These are phyloP conservation scores for Leptoxyphium fumago DNA, from an alignment of 2,329 filamentous ascomycete genomes.

Conservation along the genomic window DNA sequence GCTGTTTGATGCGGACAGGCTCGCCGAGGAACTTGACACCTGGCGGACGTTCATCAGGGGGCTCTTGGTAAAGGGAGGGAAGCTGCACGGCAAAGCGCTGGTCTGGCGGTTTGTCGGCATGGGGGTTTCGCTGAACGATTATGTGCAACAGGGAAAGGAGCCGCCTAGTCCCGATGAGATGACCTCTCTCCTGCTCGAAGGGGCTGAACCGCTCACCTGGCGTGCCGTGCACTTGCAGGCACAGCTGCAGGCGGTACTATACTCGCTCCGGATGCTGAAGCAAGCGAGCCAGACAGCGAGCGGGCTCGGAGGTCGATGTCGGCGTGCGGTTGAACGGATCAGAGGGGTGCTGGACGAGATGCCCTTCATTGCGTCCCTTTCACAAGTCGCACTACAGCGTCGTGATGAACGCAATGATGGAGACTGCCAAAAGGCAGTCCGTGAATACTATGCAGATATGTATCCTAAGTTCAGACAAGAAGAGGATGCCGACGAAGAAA, in stretches of 20 bases:
- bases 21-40: background rate
- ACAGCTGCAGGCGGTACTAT: conserved; percentile 27
- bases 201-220: conserved; percentile 16
- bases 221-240: conserved; percentile 24
- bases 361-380: too few species aligned
- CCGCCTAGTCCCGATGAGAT: background rate
- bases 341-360: too few species aligned
- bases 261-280: conserved; percentile 27
- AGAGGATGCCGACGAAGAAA: too few species aligned
- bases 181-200: background rate
- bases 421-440: too few species aligned
- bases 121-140: background rate
- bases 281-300: conserved; percentile 11
- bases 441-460: too few species aligned
- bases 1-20: background rate
- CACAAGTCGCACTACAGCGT: too few species aligned
- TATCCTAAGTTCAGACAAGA: too few species aligned
- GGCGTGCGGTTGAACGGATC: too few species aligned
- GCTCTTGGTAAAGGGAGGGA: background rate
- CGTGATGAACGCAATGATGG: too few species aligned
- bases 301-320: too few species aligned
- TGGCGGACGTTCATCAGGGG: background rate
- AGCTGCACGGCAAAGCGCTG: background rate
- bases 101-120: background rate
- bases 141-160: background rate